Conservation (phyloP, 2,329 filamentous ascomycete species). For the Aspergillus oerlinghausenensis region DNA sequence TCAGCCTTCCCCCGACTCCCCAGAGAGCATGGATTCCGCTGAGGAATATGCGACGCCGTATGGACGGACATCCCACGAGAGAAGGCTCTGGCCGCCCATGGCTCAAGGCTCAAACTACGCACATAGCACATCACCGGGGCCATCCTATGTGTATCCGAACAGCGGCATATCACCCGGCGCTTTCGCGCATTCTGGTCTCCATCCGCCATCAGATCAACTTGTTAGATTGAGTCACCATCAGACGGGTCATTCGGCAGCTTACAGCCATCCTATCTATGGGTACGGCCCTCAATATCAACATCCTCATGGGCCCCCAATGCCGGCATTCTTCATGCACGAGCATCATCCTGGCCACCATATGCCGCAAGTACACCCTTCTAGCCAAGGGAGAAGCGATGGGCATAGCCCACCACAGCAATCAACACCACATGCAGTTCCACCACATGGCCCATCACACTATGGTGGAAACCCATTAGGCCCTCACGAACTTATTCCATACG, state of each 20-base stretch:
- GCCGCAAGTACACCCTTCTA: constrained; percentile 16
- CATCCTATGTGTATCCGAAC: constrained; percentile 34
- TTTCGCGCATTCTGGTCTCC: constrained; percentile 22
- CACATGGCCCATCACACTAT: constrained; percentile 27
- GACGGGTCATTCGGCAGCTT: constrained; percentile 20
- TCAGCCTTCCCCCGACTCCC: constrained; percentile 48
- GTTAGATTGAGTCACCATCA: constrained; percentile 27
- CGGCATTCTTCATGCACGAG: constrained; percentile 27
- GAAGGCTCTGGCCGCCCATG: constrained; percentile 29
- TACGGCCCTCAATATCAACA: constrained; percentile 27
- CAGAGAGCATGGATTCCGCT: constrained; percentile 60
- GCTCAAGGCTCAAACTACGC: constrained; percentile 33
- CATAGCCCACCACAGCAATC: constrained; percentile 29
- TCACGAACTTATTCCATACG: constrained; percentile 38
- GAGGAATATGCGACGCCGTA: constrained; percentile 57
- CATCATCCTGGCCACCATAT: constrained; percentile 24
- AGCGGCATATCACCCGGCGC: constrained; percentile 21
- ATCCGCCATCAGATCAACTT: constrained; percentile 30
- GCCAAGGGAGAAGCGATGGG: constrained; percentile 24
- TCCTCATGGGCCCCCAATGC: constrained; percentile 21
- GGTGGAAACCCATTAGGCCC: constrained; percentile 27
- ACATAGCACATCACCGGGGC: constrained; percentile 38
- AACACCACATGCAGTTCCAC: constrained; percentile 23
- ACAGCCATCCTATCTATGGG: constrained; percentile 24
- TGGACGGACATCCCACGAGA: constrained; percentile 34